Evolutionary conservation across 2,329 filamentous ascomycete species (phyloP).

Genomic region (Phialophora chinensis): DNA sequence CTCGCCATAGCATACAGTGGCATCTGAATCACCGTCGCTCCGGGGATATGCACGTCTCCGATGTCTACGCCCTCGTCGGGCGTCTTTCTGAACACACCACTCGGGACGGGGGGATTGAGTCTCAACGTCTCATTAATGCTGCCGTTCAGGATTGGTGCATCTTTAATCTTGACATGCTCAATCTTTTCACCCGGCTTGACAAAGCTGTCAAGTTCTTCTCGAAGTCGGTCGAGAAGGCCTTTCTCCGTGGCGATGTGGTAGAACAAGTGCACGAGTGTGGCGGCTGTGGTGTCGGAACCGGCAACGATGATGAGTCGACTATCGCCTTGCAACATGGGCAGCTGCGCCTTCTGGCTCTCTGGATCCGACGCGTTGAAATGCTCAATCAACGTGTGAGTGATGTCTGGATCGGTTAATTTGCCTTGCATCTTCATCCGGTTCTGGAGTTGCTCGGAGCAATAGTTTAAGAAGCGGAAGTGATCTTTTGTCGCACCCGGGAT

Average conservation of each 20-base stretch:
- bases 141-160: slow-evolving; percentile 37
- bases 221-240: slow-evolving; percentile 40
- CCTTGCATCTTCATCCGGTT: slow-evolving; percentile 43
- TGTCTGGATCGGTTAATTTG: slow-evolving; percentile 38
- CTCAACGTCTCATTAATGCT: slow-evolving; percentile 53
- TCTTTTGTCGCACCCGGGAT: slow-evolving; percentile 45
- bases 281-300: slow-evolving; percentile 51
- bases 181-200: slow-evolving; percentile 13
- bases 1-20: slow-evolving; percentile 37
- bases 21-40: slow-evolving; percentile 39
- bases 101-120: slow-evolving; percentile 50
- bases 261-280: slow-evolving; percentile 50
- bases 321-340: slow-evolving; percentile 42
- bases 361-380: slow-evolving; percentile 35
- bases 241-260: slow-evolving; percentile 46
- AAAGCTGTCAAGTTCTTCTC: slow-evolving; percentile 43
- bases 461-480: slow-evolving; percentile 46
- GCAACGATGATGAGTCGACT: slow-evolving; percentile 43
- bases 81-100: slow-evolving; percentile 46
- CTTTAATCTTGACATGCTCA: slow-evolving; percentile 24
- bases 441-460: slow-evolving; percentile 44
- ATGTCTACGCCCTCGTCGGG: slow-evolving; percentile 48
- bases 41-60: slow-evolving; percentile 45
- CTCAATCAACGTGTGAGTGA: slow-evolving; percentile 41
- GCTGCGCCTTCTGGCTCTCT: slow-evolving; percentile 34